phyloP scores from a whole-genome alignment of 73 alveolate genomes.

The Paramecium bursaria region DNA sequence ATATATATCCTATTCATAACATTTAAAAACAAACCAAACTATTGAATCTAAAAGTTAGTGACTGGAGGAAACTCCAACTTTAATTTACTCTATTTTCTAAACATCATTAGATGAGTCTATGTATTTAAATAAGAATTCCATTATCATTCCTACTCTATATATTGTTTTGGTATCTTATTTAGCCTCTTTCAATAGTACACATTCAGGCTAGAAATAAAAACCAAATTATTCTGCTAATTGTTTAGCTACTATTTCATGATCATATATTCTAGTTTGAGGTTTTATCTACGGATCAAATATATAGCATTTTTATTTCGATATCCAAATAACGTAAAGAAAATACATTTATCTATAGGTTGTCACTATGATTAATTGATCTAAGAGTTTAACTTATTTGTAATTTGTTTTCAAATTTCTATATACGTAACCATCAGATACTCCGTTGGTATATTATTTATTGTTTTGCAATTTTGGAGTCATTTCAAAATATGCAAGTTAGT shows the following conservation, averaged over 20 bases:
- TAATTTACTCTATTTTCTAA: conserved; percentile 27
- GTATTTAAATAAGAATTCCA: conserved; percentile 25
- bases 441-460: too few relatives aligned
- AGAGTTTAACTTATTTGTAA: neutral
- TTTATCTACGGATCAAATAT: conserved; percentile 21
- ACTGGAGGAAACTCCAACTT: conserved; percentile 4
- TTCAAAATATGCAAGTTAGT: conserved; percentile 41
- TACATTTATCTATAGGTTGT: conserved; percentile 44
- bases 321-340: conserved; percentile 12
- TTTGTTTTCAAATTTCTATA: conserved; percentile 11
- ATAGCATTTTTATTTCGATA: neutral
- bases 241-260: conserved; percentile 28
- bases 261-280: conserved; percentile 31
- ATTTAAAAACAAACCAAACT: conserved; percentile 18
- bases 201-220: neutral
- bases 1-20: conserved; percentile 21
- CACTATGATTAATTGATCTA: conserved; percentile 24
- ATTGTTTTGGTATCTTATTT: conserved; percentile 37
- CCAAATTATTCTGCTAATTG: neutral
- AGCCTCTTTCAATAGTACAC: conserved; percentile 13
- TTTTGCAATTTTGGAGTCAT: neutral
- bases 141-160: neutral
- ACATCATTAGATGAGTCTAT: conserved; percentile 24
- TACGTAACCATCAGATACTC: conserved; percentile 28
- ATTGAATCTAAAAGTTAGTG: neutral